Percentiles rank a stretch among this genome's conserved stretches.
phyloP scores from a whole-genome alignment of 1,139 yeast species.

The Taphrina wiesneri region DNA sequence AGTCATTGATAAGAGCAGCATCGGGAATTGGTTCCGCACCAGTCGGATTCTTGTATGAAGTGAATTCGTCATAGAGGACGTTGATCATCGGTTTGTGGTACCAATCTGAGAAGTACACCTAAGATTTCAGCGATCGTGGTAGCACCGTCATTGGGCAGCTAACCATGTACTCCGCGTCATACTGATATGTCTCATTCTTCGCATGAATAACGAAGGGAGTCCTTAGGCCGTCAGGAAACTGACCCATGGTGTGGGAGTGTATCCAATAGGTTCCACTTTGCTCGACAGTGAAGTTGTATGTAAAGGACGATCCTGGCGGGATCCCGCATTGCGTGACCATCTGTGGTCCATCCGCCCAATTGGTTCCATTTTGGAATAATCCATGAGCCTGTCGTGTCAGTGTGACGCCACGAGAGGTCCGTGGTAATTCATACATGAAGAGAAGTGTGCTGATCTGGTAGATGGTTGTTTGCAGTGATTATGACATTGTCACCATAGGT shows the following conservation, averaged over 20 bases:
- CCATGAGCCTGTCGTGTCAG: conserved; percentile 83
- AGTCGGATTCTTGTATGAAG: conserved; percentile 79
- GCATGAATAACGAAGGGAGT: conserved; percentile 74
- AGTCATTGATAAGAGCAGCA: conserved; percentile 60
- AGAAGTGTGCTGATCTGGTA: conserved; percentile 49
- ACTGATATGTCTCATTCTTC: conserved; percentile 55
- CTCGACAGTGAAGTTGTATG: conserved; percentile 74
- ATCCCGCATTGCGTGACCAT: conserved; percentile 77
- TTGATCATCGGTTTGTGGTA: conserved; percentile 63
- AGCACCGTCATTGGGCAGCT: conserved; percentile 40
- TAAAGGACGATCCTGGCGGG: conserved; percentile 70
- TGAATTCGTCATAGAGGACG: conserved; percentile 52
- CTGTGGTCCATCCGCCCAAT: conserved; percentile 85
- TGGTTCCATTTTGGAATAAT: conserved; percentile 71
- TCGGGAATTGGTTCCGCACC: conserved; percentile 94
- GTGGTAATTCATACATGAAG: not conserved
- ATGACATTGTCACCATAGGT: conserved; percentile 74
- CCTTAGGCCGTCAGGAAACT: conserved; percentile 90
- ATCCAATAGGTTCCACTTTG: conserved; percentile 94
- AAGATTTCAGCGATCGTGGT: not conserved
- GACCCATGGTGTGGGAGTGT: conserved; percentile 83
- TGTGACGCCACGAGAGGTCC: not conserved
- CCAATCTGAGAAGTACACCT: conserved; percentile 61
- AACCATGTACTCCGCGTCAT: conserved; percentile 72
- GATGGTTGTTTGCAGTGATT: conserved; percentile 67